phyloP scores from a whole-genome alignment of 768 basidiomycete species.

The Mycena haematopus region DNA sequence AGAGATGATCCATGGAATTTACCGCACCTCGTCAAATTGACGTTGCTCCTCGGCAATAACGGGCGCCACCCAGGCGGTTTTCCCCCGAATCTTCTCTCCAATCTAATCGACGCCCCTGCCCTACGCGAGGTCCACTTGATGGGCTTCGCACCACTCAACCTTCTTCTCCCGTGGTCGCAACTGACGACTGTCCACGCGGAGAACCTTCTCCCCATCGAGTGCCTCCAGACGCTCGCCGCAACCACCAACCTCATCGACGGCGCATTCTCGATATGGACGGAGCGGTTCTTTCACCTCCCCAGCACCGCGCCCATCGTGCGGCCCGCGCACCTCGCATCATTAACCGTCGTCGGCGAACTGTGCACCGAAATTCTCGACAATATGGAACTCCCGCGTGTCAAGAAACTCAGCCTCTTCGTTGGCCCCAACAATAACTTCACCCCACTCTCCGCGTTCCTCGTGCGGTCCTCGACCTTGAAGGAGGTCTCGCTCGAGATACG shows the following conservation, averaged over 20 bases:
- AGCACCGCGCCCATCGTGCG: neutral
- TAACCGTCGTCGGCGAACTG: constrained; percentile 18
- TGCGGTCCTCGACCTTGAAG: constrained; percentile 1
- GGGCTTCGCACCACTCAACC: constrained; percentile 23
- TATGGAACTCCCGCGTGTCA: constrained; percentile 13
- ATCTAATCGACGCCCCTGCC: constrained; percentile 11
- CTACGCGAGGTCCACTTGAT: constrained; percentile 26
- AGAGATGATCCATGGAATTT: constrained; percentile 22
- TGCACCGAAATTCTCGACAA: constrained; percentile 12
- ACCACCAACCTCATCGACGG: constrained; percentile 3
- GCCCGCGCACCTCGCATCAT: constrained; percentile 9
- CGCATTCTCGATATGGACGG: constrained; percentile 18
- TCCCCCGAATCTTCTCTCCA: neutral
- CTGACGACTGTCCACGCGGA: constrained; percentile 18
- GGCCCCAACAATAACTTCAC: constrained; percentile 3
- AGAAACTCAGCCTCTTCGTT: constrained; percentile 8
- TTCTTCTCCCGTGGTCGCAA: constrained; percentile 24
- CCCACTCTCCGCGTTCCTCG: constrained; percentile 17
- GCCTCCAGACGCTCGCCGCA: constrained; percentile 12
- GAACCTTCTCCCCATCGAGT: constrained; percentile 21
- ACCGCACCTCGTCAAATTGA: constrained; percentile 22
- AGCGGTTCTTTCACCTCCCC: constrained; percentile 10
- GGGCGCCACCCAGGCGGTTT: constrained; percentile 4
- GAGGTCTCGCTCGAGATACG: constrained; percentile 10
- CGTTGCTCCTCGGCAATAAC: constrained; percentile 7